Evolutionary conservation across 2,329 filamentous ascomycete species (phyloP), one percentile per base, ranked within the genome.

Genomic region (Seiridium cupressi): DNA sequence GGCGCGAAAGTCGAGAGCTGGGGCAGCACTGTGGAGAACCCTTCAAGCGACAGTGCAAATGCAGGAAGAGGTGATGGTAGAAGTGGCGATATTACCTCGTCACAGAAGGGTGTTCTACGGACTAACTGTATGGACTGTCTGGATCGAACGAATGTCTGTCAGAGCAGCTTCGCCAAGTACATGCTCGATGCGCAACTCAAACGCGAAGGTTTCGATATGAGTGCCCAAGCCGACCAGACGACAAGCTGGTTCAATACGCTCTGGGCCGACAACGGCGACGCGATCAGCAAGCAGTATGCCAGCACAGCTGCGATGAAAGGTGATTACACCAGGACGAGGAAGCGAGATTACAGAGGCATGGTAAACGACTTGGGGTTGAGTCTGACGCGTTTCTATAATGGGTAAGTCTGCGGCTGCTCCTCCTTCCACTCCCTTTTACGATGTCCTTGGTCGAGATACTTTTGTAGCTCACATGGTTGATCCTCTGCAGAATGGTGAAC

Each of bases 41-140:
- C 44, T 40, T 9, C 55, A 9, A 32, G 10, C 9, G 18, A 26
- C 18, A 26, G 18, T 26, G 18, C 18, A 26, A 26, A 26, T 26
- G 18, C 18, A 26, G 44, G 18, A 34, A 8, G 11, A 3, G 26
- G 35, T 38, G 74, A 78, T 18, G 47, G 11, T 34, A 36, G 35
- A 13, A 13, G 32, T 38, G 81, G 80, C 2, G 70, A 74, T 36
- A 61, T 84, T 11, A 66, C 75, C 13, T 66, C 71, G 4, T 77
- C 72, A 51, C 93, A 97, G 72, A 81, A 78, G 34, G 93, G 93
- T 1, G 85, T 96, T 5, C 73, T 98, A n/a, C 84, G 95, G 59
- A 97, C 93, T 1, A 99, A 99, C 70, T 99, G 95, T 74, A 98
- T 99, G 95, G 95, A 99, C 71, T 99, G 95, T 68, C 79, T 99